These are phyloP conservation scores for Jamesozyma jinghongensis DNA, from an alignment of 805 yeast species.

Conservation along the genomic window DNA sequence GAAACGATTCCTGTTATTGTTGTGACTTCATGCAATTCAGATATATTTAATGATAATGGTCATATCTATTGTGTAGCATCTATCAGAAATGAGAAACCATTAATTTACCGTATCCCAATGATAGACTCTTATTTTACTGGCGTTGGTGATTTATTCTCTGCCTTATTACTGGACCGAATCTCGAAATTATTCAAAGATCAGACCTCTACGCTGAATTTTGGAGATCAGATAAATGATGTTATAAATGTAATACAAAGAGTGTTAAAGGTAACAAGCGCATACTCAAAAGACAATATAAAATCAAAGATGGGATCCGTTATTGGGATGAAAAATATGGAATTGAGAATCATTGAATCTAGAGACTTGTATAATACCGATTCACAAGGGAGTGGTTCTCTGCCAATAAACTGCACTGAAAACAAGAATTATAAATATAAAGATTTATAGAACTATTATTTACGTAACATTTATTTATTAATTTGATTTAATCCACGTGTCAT, in stretches of 20 bases:
- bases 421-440: conserved; percentile 11
- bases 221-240: conserved; percentile 24
- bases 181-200: conserved; percentile 20
- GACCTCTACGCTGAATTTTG: conserved; percentile 7
- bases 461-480: no score
- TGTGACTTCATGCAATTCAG: conserved; percentile 20
- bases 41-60: conserved; percentile 18
- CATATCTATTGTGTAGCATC: conserved; percentile 41
- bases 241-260: conserved; percentile 28
- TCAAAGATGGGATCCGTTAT: conserved; percentile 47
- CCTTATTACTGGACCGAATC: conserved; percentile 60
- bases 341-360: conserved; percentile 55
- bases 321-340: conserved; percentile 62
- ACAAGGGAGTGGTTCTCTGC: background rate
- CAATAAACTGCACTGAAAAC: conserved; percentile 1
- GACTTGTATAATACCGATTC: conserved; percentile 24
- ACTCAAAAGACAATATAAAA: conserved; percentile 18
- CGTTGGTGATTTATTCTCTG: conserved; percentile 87
- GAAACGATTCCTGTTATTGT: conserved; percentile 18
- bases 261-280: conserved; percentile 15
- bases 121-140: conserved; percentile 86
- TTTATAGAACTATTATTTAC: conserved; percentile 1
- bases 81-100: conserved; percentile 18
- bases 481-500: conserved; percentile 6
- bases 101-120: conserved; percentile 40